Percentiles rank a stretch among this genome's conserved stretches.
Evolutionary conservation across 805 yeast species (phyloP).

Genomic region (Cyberlindnera euphorbiae): DNA sequence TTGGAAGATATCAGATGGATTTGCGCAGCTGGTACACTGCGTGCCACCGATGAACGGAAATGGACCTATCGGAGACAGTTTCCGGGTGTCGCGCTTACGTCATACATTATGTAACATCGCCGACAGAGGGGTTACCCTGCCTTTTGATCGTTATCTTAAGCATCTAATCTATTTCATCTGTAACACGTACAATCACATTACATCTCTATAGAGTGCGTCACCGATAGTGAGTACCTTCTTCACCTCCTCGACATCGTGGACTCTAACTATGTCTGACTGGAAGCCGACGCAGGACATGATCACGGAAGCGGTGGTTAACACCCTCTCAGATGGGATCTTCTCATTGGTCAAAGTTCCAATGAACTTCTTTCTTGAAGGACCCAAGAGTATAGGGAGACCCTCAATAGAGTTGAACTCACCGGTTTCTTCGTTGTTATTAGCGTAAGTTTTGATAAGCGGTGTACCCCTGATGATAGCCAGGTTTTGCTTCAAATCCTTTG

Average conservation of each 20-base stretch:
- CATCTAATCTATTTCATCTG: no score
- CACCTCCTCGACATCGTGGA: constrained; percentile 73
- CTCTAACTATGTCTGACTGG: constrained; percentile 78
- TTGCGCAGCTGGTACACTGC: no score
- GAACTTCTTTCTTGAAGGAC: constrained; percentile 86
- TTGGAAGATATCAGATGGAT: no score
- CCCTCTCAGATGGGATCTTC: constrained; percentile 53
- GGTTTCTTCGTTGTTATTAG: constrained; percentile 29
- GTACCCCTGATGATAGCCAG: constrained; percentile 52
- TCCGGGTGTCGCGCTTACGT: background rate
- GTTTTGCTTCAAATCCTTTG: constrained; percentile 75
- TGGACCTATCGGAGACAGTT: background rate
- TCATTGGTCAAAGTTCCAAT: constrained; percentile 70
- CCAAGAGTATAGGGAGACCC: constrained; percentile 64
- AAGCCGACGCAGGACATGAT: constrained; percentile 69
- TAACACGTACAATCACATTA: constrained; percentile 5
- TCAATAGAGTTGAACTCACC: constrained; percentile 18
- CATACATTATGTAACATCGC: no score
- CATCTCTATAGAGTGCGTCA: constrained; percentile 62
- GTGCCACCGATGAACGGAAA: no score
- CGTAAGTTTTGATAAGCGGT: constrained; percentile 44
- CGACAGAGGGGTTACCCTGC: no score
- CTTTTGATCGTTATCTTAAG: no score
- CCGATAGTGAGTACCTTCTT: constrained; percentile 53
- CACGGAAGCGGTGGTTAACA: constrained; percentile 71